Evolutionary conservation across 306 rosid genomes (phyloP).

Genomic region (Rubus parviflorus): DNA sequence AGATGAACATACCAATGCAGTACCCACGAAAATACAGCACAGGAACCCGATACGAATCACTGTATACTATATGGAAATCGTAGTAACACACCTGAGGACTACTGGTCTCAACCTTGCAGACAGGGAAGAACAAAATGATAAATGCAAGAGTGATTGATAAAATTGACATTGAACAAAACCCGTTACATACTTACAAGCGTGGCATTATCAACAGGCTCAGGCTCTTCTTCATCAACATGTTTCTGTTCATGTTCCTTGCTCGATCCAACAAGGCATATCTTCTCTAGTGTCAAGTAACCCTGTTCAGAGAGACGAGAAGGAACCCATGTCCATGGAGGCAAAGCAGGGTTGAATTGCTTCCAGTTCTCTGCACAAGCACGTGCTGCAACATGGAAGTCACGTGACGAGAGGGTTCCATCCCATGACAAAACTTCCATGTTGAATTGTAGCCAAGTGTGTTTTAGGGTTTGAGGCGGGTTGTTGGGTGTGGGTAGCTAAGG

Average conservation of each 20-base stretch:
- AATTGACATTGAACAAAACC: constrained; percentile 3
- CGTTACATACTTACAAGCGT: constrained; percentile 55
- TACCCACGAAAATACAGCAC: constrained; percentile 71
- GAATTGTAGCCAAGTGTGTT: neutral
- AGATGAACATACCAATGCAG: constrained; percentile 50
- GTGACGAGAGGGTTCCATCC: constrained; percentile 63
- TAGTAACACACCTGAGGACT: constrained; percentile 42
- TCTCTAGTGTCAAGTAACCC: constrained; percentile 75
- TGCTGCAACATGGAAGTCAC: constrained; percentile 58
- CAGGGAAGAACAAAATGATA: constrained; percentile 9
- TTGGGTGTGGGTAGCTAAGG: neutral
- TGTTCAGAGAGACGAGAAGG: constrained; percentile 34
- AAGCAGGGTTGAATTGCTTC: constrained; percentile 44
- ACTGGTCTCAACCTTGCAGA: constrained; percentile 48
- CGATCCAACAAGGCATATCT: constrained; percentile 33
- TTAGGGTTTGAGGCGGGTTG: neutral
- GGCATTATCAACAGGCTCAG: constrained; percentile 55
- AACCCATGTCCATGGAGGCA: constrained; percentile 75
- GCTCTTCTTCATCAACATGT: constrained; percentile 32
- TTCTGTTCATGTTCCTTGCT: constrained; percentile 29
- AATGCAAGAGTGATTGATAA: neutral
- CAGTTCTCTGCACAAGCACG: constrained; percentile 52
- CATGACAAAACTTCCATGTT: constrained; percentile 31
- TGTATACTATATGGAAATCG: constrained; percentile 69
- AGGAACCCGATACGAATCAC: constrained; percentile 76